Conservation (phyloP, 805 yeast species). For the Starmerella bacillaris region DNA sequence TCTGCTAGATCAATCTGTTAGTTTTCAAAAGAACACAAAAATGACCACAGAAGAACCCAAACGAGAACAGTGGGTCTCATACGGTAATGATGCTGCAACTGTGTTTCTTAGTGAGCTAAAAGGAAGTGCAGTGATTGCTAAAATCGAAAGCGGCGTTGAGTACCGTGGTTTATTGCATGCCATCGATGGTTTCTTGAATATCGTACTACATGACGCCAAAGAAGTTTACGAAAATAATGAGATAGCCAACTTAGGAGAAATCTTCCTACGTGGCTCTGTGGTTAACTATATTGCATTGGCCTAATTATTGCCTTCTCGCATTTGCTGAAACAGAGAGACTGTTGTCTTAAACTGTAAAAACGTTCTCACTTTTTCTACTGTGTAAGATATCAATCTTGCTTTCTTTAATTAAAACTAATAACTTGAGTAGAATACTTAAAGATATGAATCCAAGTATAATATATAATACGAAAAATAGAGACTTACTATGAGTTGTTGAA, state of each 20-base stretch:
- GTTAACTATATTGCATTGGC: constrained; percentile 22
- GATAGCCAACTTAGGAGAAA: constrained; percentile 49
- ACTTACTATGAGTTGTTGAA: too few species aligned
- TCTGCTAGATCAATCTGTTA: too few species aligned
- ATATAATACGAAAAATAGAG: too few species aligned
- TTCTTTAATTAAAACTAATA: too few species aligned
- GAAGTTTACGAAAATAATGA: constrained; percentile 39
- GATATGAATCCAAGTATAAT: too few species aligned
- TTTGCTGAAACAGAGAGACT: too few species aligned
- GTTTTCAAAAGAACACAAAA: too few species aligned
- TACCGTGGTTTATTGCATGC: constrained; percentile 66
- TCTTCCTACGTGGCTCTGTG: constrained; percentile 72
- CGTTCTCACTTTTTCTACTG: too few species aligned
- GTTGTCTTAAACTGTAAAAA: too few species aligned
- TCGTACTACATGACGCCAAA: constrained; percentile 60
- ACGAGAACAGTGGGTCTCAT: not conserved
- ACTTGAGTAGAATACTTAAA: too few species aligned
- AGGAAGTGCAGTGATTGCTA: constrained; percentile 65
- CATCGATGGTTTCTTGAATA: constrained; percentile 93
- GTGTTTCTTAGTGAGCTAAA: constrained; percentile 56
- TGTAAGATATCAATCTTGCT: too few species aligned
- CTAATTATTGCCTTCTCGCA: too few species aligned
- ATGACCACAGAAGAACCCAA: not conserved
- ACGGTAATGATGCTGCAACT: constrained; percentile 17
- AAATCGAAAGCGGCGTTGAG: constrained; percentile 70